phyloP scores from a whole-genome alignment of 257 asterid genomes.

The Vinca minor region DNA sequence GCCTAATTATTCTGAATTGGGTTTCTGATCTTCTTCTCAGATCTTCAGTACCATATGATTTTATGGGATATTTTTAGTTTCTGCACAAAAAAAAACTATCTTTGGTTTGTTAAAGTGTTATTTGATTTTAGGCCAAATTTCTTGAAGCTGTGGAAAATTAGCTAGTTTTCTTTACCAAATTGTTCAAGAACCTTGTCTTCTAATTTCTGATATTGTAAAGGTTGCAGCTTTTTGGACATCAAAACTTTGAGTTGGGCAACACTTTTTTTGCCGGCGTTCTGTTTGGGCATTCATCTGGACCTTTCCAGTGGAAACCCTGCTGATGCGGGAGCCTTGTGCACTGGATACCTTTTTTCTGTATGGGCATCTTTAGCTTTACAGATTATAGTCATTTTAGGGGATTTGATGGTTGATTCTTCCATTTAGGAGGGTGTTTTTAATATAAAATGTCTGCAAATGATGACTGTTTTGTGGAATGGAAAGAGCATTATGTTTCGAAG shows the following conservation, averaged over 20 bases:
- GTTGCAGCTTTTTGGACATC: conserved; percentile 16
- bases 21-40: conserved; percentile 23
- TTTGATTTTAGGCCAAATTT: conserved; percentile 12
- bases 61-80: conserved; percentile 20
- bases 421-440: conserved; percentile 15
- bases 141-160: background rate
- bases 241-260: conserved; percentile 6
- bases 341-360: too few relatives aligned
- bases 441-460: conserved; percentile 50
- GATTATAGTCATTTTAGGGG: conserved; percentile 29
- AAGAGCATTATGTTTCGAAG: conserved; percentile 78
- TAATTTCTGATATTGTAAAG: conserved; percentile 3
- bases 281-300: too few relatives aligned
- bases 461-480: conserved; percentile 88
- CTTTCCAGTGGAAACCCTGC: too few relatives aligned
- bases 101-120: conserved; percentile 10
- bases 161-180: too few relatives aligned
- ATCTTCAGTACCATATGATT: conserved; percentile 28
- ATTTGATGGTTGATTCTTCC: conserved; percentile 21
- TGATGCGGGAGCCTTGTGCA: too few relatives aligned
- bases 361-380: conserved; percentile 16
- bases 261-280: too few relatives aligned
- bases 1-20: conserved; percentile 19
- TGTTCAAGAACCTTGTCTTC: conserved; percentile 11
- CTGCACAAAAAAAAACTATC: conserved; percentile 10